Conservation (phyloP, 495 filamentous ascomycete species). For the Hyaloscypha bicolor region DNA sequence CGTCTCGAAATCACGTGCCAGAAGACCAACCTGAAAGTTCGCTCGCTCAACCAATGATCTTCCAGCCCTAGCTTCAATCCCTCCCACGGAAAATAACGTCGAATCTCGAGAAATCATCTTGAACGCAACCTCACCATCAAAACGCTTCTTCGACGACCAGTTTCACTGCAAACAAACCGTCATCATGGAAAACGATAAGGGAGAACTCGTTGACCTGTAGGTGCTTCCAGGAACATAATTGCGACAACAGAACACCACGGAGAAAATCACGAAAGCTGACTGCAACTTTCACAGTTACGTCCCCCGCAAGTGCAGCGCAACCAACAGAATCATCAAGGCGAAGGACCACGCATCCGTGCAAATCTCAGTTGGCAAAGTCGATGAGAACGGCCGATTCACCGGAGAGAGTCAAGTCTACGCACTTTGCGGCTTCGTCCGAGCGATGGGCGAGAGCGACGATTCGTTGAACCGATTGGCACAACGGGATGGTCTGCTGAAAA, state of each 20-base stretch:
- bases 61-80: constrained; percentile 19
- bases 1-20: constrained; percentile 29
- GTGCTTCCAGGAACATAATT: constrained; percentile 35
- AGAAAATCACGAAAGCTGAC: not conserved
- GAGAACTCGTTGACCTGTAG: constrained; percentile 99
- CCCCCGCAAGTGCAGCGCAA: constrained; percentile 96
- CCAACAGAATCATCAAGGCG: constrained; percentile 98
- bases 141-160: constrained; percentile 27
- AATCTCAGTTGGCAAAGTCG: constrained; percentile 90
- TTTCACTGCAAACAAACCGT: constrained; percentile 44
- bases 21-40: not conserved
- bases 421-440: constrained; percentile 95
- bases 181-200: constrained; percentile 96
- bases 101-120: constrained; percentile 26
- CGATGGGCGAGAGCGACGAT: constrained; percentile 98
- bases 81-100: constrained; percentile 28
- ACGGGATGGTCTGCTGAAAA: constrained; percentile 94
- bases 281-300: constrained; percentile 72
- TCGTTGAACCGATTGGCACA: constrained; percentile 92
- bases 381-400: constrained; percentile 96
- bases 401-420: constrained; percentile 97
- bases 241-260: constrained; percentile 9
- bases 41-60: not conserved
- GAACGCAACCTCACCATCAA: constrained; percentile 21
- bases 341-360: constrained; percentile 96